phyloP scores from a whole-genome alignment of 371 early-diverging fungal genomes.

The Haplosporangium sp. region DNA sequence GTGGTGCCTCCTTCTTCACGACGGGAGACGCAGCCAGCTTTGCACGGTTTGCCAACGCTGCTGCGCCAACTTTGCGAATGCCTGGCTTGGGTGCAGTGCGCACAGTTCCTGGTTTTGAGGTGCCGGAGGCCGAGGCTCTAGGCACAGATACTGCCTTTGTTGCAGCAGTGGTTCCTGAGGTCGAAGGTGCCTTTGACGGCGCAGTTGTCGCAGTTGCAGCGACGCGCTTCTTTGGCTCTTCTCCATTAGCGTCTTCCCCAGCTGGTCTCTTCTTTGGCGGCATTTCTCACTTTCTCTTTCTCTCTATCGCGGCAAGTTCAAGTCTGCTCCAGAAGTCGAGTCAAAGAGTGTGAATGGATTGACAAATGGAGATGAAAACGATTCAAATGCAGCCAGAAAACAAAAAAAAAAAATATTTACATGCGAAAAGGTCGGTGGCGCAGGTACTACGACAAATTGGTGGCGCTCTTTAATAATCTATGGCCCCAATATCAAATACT shows the following conservation, averaged over 20 bases:
- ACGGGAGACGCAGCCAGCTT: slow-evolving; percentile 15
- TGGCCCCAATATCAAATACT: slow-evolving; percentile 27
- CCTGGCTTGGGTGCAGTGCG: slow-evolving; percentile 50
- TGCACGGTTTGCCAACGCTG: slow-evolving; percentile 37
- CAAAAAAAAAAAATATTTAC: slow-evolving; percentile 7
- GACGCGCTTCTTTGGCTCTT: slow-evolving; percentile 40
- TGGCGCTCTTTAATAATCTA: slow-evolving; percentile 10
- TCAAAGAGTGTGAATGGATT: slow-evolving; percentile 1
- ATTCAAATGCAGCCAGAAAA: neutral
- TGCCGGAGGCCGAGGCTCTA: slow-evolving; percentile 10
- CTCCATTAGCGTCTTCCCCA: slow-evolving; percentile 28
- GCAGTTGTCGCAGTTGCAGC: slow-evolving; percentile 2
- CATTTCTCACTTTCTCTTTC: slow-evolving; percentile 20
- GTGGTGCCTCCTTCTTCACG: slow-evolving; percentile 44
- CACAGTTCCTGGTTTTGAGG: slow-evolving; percentile 39
- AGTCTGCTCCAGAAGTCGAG: neutral
- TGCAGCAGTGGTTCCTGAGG: slow-evolving; percentile 19
- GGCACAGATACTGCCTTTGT: slow-evolving; percentile 17
- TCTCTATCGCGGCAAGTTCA: neutral
- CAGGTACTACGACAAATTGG: slow-evolving; percentile 15
- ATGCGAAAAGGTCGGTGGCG: neutral
- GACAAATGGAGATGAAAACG: neutral
- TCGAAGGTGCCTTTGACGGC: slow-evolving; percentile 19
- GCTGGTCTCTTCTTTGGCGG: slow-evolving; percentile 56
- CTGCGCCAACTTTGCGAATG: slow-evolving; percentile 40